Evolutionary conservation across 176 grass and related monocot genomes (phyloP).

Genomic region (Triticum dicoccoides): DNA sequence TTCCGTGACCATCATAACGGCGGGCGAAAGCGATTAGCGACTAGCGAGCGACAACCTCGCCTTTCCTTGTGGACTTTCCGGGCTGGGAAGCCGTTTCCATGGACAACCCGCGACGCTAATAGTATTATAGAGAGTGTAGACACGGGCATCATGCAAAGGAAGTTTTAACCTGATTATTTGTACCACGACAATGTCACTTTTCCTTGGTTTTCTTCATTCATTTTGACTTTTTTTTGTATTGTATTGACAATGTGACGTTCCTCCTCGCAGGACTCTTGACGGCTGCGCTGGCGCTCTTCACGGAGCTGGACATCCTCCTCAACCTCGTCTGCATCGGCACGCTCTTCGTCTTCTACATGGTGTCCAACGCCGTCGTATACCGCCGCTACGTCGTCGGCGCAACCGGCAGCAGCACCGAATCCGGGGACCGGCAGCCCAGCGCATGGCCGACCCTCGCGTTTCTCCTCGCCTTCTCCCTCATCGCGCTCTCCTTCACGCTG

Average conservation of each 20-base stretch:
- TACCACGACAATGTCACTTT: background rate
- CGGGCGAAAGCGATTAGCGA: background rate
- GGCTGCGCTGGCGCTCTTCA: conserved; percentile 81
- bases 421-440: background rate
- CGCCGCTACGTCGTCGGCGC: conserved; percentile 56
- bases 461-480: conserved; percentile 53
- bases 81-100: background rate
- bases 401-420: background rate
- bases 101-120: background rate
- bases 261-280: conserved; percentile 57
- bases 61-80: background rate
- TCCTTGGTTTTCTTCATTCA: background rate
- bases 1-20: conserved; percentile 1
- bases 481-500: conserved; percentile 66
- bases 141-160: background rate
- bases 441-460: conserved; percentile 59
- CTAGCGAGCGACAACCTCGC: background rate
- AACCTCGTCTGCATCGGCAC: conserved; percentile 93
- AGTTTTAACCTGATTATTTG: too few species aligned
- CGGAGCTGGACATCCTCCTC: conserved; percentile 81
- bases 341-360: conserved; percentile 99
- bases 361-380: conserved; percentile 87
- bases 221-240: background rate
- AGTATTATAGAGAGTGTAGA: background rate
- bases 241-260: background rate